Evolutionary conservation across 1,284 basidiomycete species (phyloP).

Genomic region (Mycosarcoma mackinlayi): DNA sequence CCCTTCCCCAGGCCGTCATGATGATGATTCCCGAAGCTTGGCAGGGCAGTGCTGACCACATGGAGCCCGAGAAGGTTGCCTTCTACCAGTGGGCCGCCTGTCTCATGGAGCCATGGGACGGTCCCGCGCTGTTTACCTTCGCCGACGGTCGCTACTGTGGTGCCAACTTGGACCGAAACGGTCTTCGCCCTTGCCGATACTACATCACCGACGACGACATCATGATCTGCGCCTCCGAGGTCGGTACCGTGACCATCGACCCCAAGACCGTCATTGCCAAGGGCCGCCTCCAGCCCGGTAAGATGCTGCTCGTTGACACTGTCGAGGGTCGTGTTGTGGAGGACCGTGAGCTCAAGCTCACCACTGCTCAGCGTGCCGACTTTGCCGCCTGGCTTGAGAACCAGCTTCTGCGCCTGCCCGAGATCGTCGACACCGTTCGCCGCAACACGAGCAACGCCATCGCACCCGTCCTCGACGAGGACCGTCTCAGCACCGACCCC

Average conservation of each 20-base stretch:
- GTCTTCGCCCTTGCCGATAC: conserved; percentile 67
- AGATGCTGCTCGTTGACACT: conserved; percentile 67
- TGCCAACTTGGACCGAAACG: conserved; percentile 67
- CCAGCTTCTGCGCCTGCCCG: conserved; percentile 59
- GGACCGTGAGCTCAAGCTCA: conserved; percentile 66
- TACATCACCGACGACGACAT: conserved; percentile 66
- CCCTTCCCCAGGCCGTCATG: conserved; percentile 67
- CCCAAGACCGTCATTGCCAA: conserved; percentile 62
- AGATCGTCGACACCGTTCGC: conserved; percentile 59
- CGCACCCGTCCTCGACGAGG: conserved; percentile 56
- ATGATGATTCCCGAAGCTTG: conserved; percentile 67
- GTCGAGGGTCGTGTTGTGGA: conserved; percentile 66
- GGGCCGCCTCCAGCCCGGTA: conserved; percentile 65
- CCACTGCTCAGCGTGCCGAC: conserved; percentile 63
- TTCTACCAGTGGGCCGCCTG: conserved; percentile 67
- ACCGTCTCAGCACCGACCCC: conserved; percentile 60
- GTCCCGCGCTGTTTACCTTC: conserved; percentile 67
- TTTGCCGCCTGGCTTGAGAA: conserved; percentile 67
- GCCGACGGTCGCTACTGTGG: conserved; percentile 67
- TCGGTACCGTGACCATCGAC: conserved; percentile 63
- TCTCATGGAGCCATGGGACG: conserved; percentile 68
- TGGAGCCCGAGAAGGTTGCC: conserved; percentile 66
- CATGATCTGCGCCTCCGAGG: conserved; percentile 67
- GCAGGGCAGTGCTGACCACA: conserved; percentile 59
- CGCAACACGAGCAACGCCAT: conserved; percentile 44